Percentiles rank a stretch among this genome's conserved stretches.
Conservation (phyloP, 2,329 filamentous ascomycete species). For the Penicillium hesseltinei region DNA sequence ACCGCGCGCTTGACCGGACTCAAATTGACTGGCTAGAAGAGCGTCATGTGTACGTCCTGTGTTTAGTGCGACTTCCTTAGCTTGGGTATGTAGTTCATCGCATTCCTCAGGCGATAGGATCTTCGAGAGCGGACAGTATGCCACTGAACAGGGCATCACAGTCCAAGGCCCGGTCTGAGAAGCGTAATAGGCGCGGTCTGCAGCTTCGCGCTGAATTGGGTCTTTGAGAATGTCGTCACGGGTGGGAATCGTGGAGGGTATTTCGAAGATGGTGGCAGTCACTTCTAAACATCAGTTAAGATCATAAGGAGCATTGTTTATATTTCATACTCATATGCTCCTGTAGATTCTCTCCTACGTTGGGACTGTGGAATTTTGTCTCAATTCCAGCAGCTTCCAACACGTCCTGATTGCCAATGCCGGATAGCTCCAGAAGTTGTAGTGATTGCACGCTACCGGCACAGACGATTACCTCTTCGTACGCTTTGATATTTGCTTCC, state of each 20-base stretch:
- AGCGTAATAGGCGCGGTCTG: constrained; percentile 14
- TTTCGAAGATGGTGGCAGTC: constrained; percentile 34
- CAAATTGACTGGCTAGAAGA: constrained; percentile 17
- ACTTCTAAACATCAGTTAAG: constrained; percentile 21
- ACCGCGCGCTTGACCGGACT: constrained; percentile 29
- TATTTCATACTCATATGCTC: constrained; percentile 41
- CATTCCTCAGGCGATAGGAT: constrained; percentile 5
- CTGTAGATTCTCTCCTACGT: constrained; percentile 52
- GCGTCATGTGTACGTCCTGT: constrained; percentile 8
- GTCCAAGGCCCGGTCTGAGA: constrained; percentile 20
- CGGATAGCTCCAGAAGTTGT: constrained; percentile 61
- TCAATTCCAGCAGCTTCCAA: constrained; percentile 46
- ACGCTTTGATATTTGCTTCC: constrained; percentile 35
- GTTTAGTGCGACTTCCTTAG: constrained; percentile 1
- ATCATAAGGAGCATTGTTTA: constrained; percentile 30
- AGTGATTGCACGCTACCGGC: constrained; percentile 59
- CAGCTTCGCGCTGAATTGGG: constrained; percentile 7
- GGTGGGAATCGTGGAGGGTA: constrained; percentile 16
- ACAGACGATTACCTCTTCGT: constrained; percentile 57
- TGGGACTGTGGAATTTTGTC: constrained; percentile 44
- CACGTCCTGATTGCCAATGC: constrained; percentile 53
- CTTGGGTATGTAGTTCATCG: not conserved
- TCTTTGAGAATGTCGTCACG: constrained; percentile 15
- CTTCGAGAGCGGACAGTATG: constrained; percentile 18
- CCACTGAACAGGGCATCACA: constrained; percentile 22